A percentile compares a stretch with the other conserved stretches of the same genome.
These are phyloP conservation scores for Gypsophila paniculata DNA, from an alignment of 179 eudicot species.

Conservation along the genomic window DNA sequence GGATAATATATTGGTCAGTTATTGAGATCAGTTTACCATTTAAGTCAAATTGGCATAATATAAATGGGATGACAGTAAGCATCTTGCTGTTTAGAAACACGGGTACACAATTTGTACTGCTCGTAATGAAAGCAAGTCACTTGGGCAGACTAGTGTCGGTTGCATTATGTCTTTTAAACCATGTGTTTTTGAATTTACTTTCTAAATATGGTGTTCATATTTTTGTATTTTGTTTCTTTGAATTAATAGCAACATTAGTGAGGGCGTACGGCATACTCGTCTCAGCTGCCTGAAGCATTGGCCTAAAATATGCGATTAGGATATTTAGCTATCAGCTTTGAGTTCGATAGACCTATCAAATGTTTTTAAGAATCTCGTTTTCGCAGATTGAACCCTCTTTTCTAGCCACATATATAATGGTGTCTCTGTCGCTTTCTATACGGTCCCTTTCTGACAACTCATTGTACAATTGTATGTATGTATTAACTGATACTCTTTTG, in stretches of 20 bases:
- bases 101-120: too few species aligned
- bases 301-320: neutral
- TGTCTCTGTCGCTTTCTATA: neutral
- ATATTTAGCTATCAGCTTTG: neutral
- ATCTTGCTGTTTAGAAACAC: too few species aligned
- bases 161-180: too few species aligned
- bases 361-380: neutral
- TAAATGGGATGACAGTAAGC: too few species aligned
- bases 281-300: neutral
- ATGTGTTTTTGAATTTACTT: too few species aligned
- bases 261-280: neutral
- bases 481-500: neutral
- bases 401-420: neutral
- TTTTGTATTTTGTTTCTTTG: neutral
- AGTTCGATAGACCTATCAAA: neutral
- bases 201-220: neutral
- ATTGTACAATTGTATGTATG: neutral
- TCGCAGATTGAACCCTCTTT: neutral
- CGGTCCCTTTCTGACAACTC: neutral
- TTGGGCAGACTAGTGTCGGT: too few species aligned
- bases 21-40: too few species aligned
- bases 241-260: neutral
- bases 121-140: too few species aligned
- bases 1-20: too few species aligned
- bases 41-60: too few species aligned